Evolutionary conservation across 2,329 filamentous ascomycete species (phyloP).

Genomic region (Aspergillus oerlinghausenensis): DNA sequence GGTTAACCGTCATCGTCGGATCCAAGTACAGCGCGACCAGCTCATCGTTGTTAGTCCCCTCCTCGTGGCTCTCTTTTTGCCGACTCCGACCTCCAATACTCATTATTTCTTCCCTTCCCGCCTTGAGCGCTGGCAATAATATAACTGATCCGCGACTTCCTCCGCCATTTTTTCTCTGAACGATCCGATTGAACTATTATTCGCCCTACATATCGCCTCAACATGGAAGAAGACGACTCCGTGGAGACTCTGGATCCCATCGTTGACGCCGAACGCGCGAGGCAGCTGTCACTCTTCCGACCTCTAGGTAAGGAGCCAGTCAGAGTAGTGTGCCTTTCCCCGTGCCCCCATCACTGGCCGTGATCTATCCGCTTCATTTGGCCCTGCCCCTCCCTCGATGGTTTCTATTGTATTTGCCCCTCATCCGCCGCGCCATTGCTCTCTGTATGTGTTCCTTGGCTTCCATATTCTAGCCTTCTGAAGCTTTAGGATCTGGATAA

Average conservation of each 20-base stretch:
- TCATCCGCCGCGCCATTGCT: conserved; percentile 1
- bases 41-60: neutral
- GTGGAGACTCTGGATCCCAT: conserved; percentile 22
- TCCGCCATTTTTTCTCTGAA: conserved; percentile 7
- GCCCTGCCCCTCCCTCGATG: neutral
- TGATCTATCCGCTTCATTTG: conserved; percentile 7
- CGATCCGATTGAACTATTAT: conserved; percentile 6
- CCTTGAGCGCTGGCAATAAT: conserved; percentile 19
- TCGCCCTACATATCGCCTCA: neutral
- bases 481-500: neutral
- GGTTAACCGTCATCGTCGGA: neutral
- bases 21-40: neutral
- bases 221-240: conserved; percentile 2
- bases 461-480: neutral
- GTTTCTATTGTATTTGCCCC: conserved; percentile 1
- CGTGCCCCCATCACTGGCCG: conserved; percentile 33
- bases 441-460: conserved; percentile 4
- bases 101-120: conserved; percentile 12
- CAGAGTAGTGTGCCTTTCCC: conserved; percentile 22
- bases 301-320: conserved; percentile 42
- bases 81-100: neutral
- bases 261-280: conserved; percentile 37
- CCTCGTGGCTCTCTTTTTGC: neutral
- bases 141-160: neutral
- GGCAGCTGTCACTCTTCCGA: conserved; percentile 41